phyloP scores from a whole-genome alignment of 176 grass and related monocot genomes.

The Musa beccarii region DNA sequence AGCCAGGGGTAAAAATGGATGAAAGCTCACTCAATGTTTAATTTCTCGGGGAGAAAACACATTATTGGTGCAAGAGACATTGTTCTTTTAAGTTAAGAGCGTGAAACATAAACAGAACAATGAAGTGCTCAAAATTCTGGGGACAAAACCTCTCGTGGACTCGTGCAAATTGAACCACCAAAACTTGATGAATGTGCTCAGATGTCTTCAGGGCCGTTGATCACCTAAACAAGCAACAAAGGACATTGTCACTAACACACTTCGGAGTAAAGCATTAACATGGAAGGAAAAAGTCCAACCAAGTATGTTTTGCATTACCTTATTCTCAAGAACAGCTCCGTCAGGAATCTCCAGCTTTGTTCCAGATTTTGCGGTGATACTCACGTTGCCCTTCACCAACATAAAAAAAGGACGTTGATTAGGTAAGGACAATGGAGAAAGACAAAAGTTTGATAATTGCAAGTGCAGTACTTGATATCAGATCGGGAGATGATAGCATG shows the following conservation, averaged over 20 bases:
- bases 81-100: no score
- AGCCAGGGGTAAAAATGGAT: no score
- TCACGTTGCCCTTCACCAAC: conserved; percentile 55
- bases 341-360: conserved; percentile 82
- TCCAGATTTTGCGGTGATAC: conserved; percentile 61
- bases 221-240: conserved; percentile 32
- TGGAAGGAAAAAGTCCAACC: background rate
- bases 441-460: background rate
- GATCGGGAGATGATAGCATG: no score
- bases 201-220: conserved; percentile 40
- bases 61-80: no score
- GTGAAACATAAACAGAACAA: no score
- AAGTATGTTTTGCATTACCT: conserved; percentile 30
- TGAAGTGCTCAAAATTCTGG: no score
- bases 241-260: background rate
- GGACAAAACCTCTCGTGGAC: no score
- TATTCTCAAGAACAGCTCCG: conserved; percentile 57
- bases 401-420: background rate
- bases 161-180: background rate
- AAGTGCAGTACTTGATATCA: no score
- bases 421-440: background rate
- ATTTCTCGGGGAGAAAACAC: no score
- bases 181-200: background rate
- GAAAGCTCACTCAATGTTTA: no score
- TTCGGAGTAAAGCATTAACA: background rate